phyloP scores from a whole-genome alignment of 2,329 filamentous ascomycete genomes.

The Neoarthrinium moseri region DNA sequence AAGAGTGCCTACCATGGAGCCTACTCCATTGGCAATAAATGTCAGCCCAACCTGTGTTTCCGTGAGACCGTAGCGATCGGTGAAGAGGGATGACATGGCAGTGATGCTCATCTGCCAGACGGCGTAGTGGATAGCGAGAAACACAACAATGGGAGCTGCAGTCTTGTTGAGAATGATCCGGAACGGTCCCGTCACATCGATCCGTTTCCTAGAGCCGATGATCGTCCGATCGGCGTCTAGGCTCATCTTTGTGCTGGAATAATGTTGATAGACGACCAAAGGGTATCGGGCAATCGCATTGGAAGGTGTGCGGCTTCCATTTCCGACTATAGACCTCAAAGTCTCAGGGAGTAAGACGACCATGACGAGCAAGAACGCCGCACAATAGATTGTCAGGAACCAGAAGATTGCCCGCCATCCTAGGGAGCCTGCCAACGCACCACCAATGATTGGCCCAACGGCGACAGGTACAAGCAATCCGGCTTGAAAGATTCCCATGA shows the following conservation, averaged over 20 bases:
- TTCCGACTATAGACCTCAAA: neutral
- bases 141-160: conserved; percentile 42
- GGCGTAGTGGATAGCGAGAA: conserved; percentile 49
- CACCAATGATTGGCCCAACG: conserved; percentile 32
- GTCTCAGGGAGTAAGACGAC: conserved; percentile 2
- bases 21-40: conserved; percentile 13
- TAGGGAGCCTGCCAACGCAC: conserved; percentile 31
- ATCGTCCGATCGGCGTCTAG: conserved; percentile 15
- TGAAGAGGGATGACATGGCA: conserved; percentile 48
- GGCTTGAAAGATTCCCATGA: conserved; percentile 24
- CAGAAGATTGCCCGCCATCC: conserved; percentile 41
- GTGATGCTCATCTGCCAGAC: conserved; percentile 57
- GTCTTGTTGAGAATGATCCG: conserved; percentile 43
- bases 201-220: conserved; percentile 25
- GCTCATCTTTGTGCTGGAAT: neutral
- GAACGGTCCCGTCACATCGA: conserved; percentile 45
- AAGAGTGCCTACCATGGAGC: conserved; percentile 10
- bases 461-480: conserved; percentile 30
- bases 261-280: conserved; percentile 11
- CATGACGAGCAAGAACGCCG: neutral
- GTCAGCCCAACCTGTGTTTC: conserved; percentile 13
- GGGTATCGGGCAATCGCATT: conserved; percentile 25
- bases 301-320: neutral
- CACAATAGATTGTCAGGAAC: conserved; percentile 33
- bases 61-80: conserved; percentile 20